Evolutionary conservation across 2,329 filamentous ascomycete species (phyloP).

Genomic region (Neobulgaria alba): DNA sequence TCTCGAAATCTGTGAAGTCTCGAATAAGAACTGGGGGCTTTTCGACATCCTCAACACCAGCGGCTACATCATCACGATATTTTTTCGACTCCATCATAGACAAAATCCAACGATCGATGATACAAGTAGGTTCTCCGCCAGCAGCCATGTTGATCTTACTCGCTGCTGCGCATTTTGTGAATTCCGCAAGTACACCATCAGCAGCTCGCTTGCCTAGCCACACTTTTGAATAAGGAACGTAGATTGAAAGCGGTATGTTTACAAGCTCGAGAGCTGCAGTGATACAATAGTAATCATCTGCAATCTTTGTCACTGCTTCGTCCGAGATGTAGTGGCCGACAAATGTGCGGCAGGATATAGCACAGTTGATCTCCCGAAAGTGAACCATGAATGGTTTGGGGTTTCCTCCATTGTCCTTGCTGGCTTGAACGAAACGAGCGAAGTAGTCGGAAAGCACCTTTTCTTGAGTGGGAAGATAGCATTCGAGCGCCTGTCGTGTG

Average conservation of each 20-base stretch:
- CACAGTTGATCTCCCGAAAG: constrained; percentile 72
- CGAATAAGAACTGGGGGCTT: constrained; percentile 41
- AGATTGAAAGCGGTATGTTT: constrained; percentile 62
- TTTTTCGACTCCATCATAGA: constrained; percentile 63
- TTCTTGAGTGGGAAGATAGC: constrained; percentile 66
- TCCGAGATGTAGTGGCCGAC: constrained; percentile 73
- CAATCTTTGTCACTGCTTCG: constrained; percentile 62
- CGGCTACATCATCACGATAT: constrained; percentile 56
- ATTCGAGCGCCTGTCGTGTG: constrained; percentile 60
- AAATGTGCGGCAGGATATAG: constrained; percentile 70
- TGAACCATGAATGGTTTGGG: constrained; percentile 60
- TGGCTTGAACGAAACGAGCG: constrained; percentile 55
- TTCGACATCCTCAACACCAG: constrained; percentile 38
- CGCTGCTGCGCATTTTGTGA: constrained; percentile 62
- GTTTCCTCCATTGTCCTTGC: constrained; percentile 40
- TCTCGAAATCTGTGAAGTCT: constrained; percentile 41
- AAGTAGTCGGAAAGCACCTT: constrained; percentile 66
- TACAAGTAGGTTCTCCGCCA: constrained; percentile 60
- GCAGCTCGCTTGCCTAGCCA: constrained; percentile 71
- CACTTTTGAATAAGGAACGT: constrained; percentile 65
- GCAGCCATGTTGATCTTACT: constrained; percentile 63
- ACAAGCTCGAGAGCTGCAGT: constrained; percentile 73
- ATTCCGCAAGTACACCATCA: constrained; percentile 62
- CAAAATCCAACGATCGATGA: constrained; percentile 70
- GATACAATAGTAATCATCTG: constrained; percentile 70